A percentile compares a stretch with the other conserved stretches of the same genome.
Evolutionary conservation across 1,139 yeast species (phyloP).

Genomic region (Arxiozyma telluris): DNA sequence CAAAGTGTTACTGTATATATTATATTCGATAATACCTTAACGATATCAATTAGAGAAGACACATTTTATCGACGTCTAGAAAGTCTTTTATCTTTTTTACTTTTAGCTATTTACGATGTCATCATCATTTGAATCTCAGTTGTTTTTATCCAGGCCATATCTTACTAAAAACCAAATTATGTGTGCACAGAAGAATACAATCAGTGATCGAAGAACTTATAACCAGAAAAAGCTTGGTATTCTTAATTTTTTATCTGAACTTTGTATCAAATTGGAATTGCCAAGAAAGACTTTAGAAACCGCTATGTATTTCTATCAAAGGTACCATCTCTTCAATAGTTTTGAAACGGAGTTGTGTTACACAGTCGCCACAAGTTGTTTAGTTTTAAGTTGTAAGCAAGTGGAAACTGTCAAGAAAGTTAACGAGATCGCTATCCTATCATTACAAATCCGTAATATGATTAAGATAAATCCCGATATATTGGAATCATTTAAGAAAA

Average conservation of each 20-base stretch:
- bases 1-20: neutral
- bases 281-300: slow-evolving; percentile 61
- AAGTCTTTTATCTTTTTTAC: neutral
- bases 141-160: slow-evolving; percentile 52
- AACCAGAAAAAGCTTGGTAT: slow-evolving; percentile 47
- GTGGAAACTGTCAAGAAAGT: slow-evolving; percentile 85
- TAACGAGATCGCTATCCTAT: slow-evolving; percentile 38
- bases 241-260: slow-evolving; percentile 45
- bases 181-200: slow-evolving; percentile 43
- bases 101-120: neutral
- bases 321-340: slow-evolving; percentile 56
- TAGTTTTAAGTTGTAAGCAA: slow-evolving; percentile 74
- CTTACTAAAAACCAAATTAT: slow-evolving; percentile 49
- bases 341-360: slow-evolving; percentile 39
- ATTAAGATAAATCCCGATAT: slow-evolving; percentile 25
- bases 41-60: neutral
- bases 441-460: slow-evolving; percentile 30
- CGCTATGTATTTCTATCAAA: slow-evolving; percentile 62
- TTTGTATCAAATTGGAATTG: slow-evolving; percentile 47
- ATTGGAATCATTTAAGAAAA: slow-evolving; percentile 44
- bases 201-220: slow-evolving; percentile 41
- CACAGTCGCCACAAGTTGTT: slow-evolving; percentile 61
- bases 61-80: no score
- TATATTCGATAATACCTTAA: no score
- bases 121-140: slow-evolving; percentile 17